Conservation (phyloP, 331 rosid species). For the Ulmus americana region DNA sequence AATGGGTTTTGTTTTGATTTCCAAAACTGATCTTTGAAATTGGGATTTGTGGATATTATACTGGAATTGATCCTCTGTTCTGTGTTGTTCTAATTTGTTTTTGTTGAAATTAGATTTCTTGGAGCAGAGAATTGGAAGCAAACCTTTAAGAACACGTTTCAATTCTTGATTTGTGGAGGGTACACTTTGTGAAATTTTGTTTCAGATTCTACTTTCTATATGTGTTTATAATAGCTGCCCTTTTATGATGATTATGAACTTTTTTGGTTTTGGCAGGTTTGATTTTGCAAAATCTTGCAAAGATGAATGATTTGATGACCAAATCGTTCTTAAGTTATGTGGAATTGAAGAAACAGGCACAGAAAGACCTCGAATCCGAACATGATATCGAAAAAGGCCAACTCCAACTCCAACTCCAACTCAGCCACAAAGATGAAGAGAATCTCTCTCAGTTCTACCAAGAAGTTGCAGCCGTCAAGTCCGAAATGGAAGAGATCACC, state of each 20-base stretch:
- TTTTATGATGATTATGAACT: not conserved
- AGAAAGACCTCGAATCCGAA: conserved; percentile 46
- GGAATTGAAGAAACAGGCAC: conserved; percentile 69
- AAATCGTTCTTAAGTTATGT: conserved; percentile 84
- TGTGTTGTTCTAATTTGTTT: conserved; percentile 2
- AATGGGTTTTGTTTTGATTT: not conserved
- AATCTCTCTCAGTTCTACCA: conserved; percentile 67
- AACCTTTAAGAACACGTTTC: conserved; percentile 20
- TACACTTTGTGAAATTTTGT: not conserved
- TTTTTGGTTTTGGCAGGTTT: conserved; percentile 25
- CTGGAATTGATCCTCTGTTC: not conserved
- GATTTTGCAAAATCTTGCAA: conserved; percentile 35
- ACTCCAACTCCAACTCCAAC: conserved; percentile 40
- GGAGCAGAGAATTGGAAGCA: conserved; percentile 11
- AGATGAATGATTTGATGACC: conserved; percentile 90
- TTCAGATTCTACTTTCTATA: not conserved
- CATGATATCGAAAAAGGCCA: conserved; percentile 53
- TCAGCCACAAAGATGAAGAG: conserved; percentile 54
- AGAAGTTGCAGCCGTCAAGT: conserved; percentile 58
- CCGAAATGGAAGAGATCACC: conserved; percentile 86
- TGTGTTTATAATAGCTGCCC: not conserved
- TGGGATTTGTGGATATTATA: not conserved
- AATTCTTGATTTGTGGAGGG: conserved; percentile 10
- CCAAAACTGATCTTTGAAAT: not conserved
- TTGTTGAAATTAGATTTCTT: conserved; percentile 28